Evolutionary conservation across 164 flowering plant species (phyloP), one percentile per base, ranked within the genome.

Genomic region (Vitis labrusca): DNA sequence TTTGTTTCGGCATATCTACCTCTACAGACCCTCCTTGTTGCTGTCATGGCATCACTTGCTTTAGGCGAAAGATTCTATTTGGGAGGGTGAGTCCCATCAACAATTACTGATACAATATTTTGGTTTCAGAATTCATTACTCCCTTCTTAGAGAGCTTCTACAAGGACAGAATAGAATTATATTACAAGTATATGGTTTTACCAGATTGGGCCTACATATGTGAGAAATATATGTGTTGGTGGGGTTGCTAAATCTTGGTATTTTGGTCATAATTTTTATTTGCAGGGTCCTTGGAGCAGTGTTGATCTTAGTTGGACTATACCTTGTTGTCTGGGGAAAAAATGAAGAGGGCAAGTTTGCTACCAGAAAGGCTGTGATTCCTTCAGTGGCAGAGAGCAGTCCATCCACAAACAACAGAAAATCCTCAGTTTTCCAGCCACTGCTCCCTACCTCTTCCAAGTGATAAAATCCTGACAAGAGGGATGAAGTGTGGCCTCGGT

Each of bases 61-160:
- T 53, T 80, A 14, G 74, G 78, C 1, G 83, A 80, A 72, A 72
- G 69, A 10, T 80, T 80, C 67, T 80, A 64, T 72, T 59, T 72
- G 60, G 83, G 83, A 71, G 80, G 80, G 83, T 80, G 50, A 13
- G 71, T 74, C n/a, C 16, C 32, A 8, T 13, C 37, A n/a, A 12
- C 61, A 32, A 32, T 32, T 32, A 32, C 44, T 32, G 7, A 4
- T 32, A 32, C 44, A 32, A 32, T 32, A 0, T 32, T 32, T 32
- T 32, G 7, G 44, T 32, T 32, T 32, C 7, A 32, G 44, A 32
- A 32, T 32, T 32, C 8, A 32, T 32, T 32, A 32, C 44, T 32
- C 44, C 7, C 44, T 32, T 32, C 44, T 32, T 6, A 32, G 6
- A 32, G 44, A 32, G 27, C 27, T 23, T 23, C 27, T 23, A 23